These are phyloP conservation scores for Rosa multiflora DNA, from an alignment of 306 rosid genomes.

Conservation along the genomic window DNA sequence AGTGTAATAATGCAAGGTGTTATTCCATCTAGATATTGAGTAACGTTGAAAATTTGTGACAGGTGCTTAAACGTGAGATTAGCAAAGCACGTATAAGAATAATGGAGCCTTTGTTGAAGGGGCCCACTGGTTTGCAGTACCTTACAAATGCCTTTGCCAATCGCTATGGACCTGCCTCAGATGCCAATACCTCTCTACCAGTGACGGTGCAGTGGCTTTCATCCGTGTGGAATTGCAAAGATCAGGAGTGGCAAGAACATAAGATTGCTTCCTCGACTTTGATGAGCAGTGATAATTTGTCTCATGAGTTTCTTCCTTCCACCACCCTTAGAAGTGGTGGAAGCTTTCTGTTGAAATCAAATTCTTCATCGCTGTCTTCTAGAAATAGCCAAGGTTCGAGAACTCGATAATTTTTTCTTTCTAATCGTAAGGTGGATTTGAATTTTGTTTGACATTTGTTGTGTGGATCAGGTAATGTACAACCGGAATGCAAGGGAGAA, in stretches of 20 bases:
- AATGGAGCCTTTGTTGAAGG: constrained; percentile 77
- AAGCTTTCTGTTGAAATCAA: constrained; percentile 43
- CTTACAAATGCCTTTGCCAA: constrained; percentile 77
- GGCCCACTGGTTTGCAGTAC: constrained; percentile 88
- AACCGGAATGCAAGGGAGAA: constrained; percentile 78
- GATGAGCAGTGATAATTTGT: constrained; percentile 31
- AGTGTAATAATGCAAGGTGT: neutral
- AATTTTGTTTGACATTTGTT: constrained; percentile 1
- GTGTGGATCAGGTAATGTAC: constrained; percentile 52
- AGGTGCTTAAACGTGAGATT: constrained; percentile 86
- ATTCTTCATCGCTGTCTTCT: constrained; percentile 33
- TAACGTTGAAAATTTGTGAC: constrained; percentile 24
- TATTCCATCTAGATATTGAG: neutral
- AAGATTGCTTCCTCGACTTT: constrained; percentile 36
- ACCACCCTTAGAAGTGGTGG: constrained; percentile 82
- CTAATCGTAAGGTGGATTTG: neutral
- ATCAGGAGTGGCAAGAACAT: constrained; percentile 88
- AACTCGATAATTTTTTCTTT: neutral
- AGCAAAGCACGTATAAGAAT: constrained; percentile 80
- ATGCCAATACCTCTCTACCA: constrained; percentile 57
- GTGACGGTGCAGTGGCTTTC: constrained; percentile 69
- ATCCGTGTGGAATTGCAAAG: constrained; percentile 56
- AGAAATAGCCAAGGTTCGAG: constrained; percentile 42
- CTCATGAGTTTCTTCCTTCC: constrained; percentile 68
- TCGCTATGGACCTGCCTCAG: constrained; percentile 73